Evolutionary conservation across 192 early-diverging fungal genomes (phyloP).

Genomic region (Gonapodya prolifera): DNA sequence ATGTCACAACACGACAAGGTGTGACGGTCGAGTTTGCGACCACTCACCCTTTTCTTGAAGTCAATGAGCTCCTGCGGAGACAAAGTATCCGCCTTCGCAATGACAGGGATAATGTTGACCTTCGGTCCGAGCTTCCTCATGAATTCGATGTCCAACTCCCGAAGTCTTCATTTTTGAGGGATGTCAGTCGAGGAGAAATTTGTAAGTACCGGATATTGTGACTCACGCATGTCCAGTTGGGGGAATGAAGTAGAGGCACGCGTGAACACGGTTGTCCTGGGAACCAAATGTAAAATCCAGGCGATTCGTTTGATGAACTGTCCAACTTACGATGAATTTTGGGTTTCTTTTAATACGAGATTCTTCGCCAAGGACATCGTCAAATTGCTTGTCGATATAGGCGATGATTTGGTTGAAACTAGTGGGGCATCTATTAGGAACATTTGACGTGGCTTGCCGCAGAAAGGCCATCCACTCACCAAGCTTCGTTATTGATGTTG

Average conservation of each 20-base stretch:
- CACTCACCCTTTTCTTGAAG: constrained; percentile 77
- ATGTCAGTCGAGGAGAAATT: neutral
- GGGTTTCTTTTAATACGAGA: constrained; percentile 77
- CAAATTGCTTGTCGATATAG: constrained; percentile 90
- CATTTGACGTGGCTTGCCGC: neutral
- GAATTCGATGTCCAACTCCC: constrained; percentile 75
- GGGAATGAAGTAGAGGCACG: constrained; percentile 93
- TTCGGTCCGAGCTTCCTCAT: constrained; percentile 81
- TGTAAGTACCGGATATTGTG: constrained; percentile 12
- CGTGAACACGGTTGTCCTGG: constrained; percentile 87
- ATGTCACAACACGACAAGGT: constrained; percentile 13
- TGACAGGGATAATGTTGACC: constrained; percentile 91
- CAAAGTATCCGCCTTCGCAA: constrained; percentile 86
- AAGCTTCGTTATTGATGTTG: constrained; percentile 54
- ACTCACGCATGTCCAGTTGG: constrained; percentile 85
- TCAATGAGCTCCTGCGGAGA: constrained; percentile 68
- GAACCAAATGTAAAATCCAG: constrained; percentile 10
- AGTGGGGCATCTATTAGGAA: neutral
- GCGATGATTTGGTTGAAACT: constrained; percentile 88
- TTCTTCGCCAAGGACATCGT: constrained; percentile 88
- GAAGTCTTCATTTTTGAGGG: constrained; percentile 34
- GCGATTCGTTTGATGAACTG: constrained; percentile 17
- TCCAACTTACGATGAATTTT: constrained; percentile 56
- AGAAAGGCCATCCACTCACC: constrained; percentile 17
- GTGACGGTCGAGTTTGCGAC: constrained; percentile 11